These are phyloP conservation scores for Apiotrichum gracile DNA, from an alignment of 1,284 basidiomycete species.

Conservation along the genomic window DNA sequence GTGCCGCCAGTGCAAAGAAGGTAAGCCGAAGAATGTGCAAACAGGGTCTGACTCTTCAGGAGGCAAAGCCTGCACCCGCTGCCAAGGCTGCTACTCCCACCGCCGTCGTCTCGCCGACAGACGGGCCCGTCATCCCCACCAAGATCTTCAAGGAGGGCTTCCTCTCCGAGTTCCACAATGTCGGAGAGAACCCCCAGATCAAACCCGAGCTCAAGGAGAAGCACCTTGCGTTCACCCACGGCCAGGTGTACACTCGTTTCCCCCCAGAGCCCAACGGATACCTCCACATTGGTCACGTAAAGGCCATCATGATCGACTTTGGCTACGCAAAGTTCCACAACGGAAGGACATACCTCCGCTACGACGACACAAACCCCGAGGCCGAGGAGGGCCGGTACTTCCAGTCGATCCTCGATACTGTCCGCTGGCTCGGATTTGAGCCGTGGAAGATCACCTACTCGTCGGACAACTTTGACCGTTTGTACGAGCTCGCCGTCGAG, in stretches of 20 bases:
- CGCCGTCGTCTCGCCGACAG: conserved; percentile 39
- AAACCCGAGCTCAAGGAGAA: conserved; percentile 68
- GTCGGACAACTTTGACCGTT: conserved; percentile 87
- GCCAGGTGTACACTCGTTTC: conserved; percentile 90
- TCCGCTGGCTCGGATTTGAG: conserved; percentile 96
- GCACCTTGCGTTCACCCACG: conserved; percentile 76
- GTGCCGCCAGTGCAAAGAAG: too few relatives aligned
- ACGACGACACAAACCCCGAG: conserved; percentile 98
- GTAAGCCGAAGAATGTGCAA: conserved; percentile 56
- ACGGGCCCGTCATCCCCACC: conserved; percentile 38
- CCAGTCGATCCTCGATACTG: conserved; percentile 89
- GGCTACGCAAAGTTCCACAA: conserved; percentile 90
- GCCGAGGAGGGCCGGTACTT: conserved; percentile 95
- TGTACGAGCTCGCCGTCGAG: conserved; percentile 87
- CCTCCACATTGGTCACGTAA: conserved; percentile 94
- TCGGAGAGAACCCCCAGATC: conserved; percentile 89
- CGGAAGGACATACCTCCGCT: conserved; percentile 84
- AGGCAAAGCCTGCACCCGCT: conserved; percentile 54
- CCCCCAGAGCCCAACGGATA: conserved; percentile 98
- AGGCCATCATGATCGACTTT: conserved; percentile 97
- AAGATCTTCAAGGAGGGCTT: conserved; percentile 90
- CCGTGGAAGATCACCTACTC: conserved; percentile 99
- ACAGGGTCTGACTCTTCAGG: conserved; percentile 4
- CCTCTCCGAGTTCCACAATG: conserved; percentile 85
- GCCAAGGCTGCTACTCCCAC: conserved; percentile 24